Base-by-base conservation (phyloP, 2,329 filamentous ascomycete genomes). In the Elsinoe perseae region DNA sequence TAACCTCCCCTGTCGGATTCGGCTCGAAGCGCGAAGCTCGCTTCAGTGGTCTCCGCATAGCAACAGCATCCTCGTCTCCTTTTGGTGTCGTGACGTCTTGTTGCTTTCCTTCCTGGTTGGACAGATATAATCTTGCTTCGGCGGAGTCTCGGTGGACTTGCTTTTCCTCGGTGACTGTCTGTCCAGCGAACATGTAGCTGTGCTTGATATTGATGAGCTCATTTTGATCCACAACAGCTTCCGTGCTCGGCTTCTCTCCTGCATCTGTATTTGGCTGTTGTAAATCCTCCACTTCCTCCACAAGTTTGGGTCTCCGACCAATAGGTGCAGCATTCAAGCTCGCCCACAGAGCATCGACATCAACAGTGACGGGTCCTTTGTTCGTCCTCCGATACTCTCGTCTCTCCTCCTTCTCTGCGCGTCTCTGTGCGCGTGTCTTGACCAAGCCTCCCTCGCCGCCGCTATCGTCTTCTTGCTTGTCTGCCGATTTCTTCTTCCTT, bases 101-200 rank as follows among this genome's bases (percentile, higher is more conserved):
- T 50, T 73, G 70, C 57, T 75, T 62, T 43, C 61, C 36, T 48
- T 64, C 23, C 64, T 65, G 59, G 62, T 68, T 67, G 14, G 74
- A 71, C 28, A 82, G 68, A 61, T 78, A 82, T 9, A 76, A 70
- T 59, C 75, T 75, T 8, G 79, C 80, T 65, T 81, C 80, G 23
- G 78, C 77, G 1, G 78, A 81, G 46, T 73, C 69, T 59, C 74
- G 77, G 9, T 73, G 72, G 1, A 82, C 78, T 2, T 71, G 66
- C 62, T 80, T 80, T 57, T 78, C 74, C 58, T 80, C 75, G 2
- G 76, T 77, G 56, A 77, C 77, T 48, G 73, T 70, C 63, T 80
- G 76, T 44, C 79, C 79, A 1, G 79, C 79, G 62, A 80, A 82
- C 54, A 77, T 76, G 65, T 80, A 80, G n/a, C 73, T 79, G 25